Base-by-base conservation (phyloP, 1,284 basidiomycete genomes). In the Leccinum solheimii region DNA sequence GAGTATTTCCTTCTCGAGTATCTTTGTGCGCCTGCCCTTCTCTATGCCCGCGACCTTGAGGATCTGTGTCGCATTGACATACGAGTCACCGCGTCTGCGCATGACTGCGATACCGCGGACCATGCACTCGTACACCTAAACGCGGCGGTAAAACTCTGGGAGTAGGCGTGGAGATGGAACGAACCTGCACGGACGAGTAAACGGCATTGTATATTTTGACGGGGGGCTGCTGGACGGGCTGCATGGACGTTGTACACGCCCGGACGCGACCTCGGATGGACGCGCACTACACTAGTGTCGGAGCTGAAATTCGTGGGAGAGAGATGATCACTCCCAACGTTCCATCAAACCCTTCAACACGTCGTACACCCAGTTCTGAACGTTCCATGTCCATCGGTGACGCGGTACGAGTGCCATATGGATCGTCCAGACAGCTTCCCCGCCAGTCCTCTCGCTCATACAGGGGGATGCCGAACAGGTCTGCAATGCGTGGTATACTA, bases 31-130 rank as follows among this genome's bases (percentile, higher is more conserved):
- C 45, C 92, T 86, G 3, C 95, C 95, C 79, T 99, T 99, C 78
- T 97, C 95, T 63, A 99, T 91, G 49, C 97, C 97, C 8, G 97
- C 97, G 49, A 99, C 96, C 78, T 99, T 99, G 72, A 99, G 87
- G 66, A 99, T 98, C 78, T 99, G 97, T 6, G 97, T 99, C 66
- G 97, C 97, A 80, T 99, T 99, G 68, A 94, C 92, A 77, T 86
- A 98, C 69, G 93, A 95, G 79, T 99, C 97, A 54, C 87, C 86
- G 69, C 95, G 86, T 71, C 97, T 83, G 62, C 97, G 89, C 97
- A 99, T 99, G 68, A 99, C 97, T 2, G 96, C 96, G 72, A 98
- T 98, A 58, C 96, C 96, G 70, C 97, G 86, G 66, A 98, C 92
- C 92, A 97, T 96, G 72, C 94, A 95, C 78, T 97, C 94, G 75